A percentile compares a stretch with the other conserved stretches of the same genome.
Conservation (phyloP, 768 basidiomycete genomes). For the Suillus lakei region DNA sequence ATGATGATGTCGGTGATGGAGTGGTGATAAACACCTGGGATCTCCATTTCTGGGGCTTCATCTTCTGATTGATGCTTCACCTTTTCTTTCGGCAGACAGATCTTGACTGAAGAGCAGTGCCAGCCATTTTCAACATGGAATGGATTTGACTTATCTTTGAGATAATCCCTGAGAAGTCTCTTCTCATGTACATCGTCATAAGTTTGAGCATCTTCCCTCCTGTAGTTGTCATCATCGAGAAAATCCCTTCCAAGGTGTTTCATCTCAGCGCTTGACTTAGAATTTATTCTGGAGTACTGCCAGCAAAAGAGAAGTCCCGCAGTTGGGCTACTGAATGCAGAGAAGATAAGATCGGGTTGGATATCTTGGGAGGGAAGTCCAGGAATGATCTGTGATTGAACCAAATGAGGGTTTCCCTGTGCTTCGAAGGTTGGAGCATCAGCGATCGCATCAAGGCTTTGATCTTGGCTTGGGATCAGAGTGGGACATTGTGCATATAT, state of each 20-base stretch:
- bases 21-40: constrained; percentile 4
- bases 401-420: not conserved
- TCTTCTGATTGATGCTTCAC: not conserved
- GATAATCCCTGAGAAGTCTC: not conserved
- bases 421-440: constrained; percentile 8
- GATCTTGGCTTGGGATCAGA: not conserved
- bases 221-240: constrained; percentile 27
- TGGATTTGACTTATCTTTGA: not conserved
- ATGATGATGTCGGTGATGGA: constrained; percentile 3
- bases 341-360: not conserved
- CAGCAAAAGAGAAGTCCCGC: constrained; percentile 35
- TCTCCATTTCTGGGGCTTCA: not conserved
- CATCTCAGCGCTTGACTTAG: constrained; percentile 31
- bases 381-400: not conserved
- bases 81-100: constrained; percentile 11
- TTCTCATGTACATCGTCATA: constrained; percentile 16
- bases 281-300: constrained; percentile 30
- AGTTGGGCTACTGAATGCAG: constrained; percentile 25
- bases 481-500: constrained; percentile 4
- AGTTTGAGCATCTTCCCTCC: constrained; percentile 16
- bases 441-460: not conserved
- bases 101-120: constrained; percentile 5
- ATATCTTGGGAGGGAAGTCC: not conserved
- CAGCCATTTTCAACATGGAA: constrained; percentile 11
- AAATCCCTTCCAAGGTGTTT: constrained; percentile 31